These are phyloP conservation scores for Quercus berberidifolia DNA, from an alignment of 306 rosid species.

Conservation along the genomic window DNA sequence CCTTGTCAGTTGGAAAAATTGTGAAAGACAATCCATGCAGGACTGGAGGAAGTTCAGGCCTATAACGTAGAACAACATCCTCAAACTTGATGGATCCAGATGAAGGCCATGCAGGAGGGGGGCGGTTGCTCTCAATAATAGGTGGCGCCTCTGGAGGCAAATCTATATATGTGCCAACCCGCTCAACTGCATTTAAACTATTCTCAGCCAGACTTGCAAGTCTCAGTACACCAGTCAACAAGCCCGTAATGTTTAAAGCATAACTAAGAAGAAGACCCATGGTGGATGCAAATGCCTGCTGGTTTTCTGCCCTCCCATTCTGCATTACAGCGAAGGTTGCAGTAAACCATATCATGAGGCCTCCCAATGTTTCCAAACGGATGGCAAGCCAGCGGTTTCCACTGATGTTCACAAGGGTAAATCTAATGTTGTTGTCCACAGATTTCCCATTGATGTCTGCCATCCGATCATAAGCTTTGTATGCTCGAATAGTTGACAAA, in stretches of 20 bases:
- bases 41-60: constrained; percentile 90
- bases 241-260: constrained; percentile 78
- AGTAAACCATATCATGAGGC: constrained; percentile 81
- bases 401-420: constrained; percentile 52
- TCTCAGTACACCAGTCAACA: constrained; percentile 81
- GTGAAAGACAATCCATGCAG: constrained; percentile 68
- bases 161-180: constrained; percentile 74
- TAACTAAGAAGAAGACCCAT: constrained; percentile 95
- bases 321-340: constrained; percentile 88
- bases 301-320: constrained; percentile 60
- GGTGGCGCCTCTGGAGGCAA: constrained; percentile 63
- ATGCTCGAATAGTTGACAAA: constrained; percentile 78
- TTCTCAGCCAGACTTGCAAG: constrained; percentile 86
- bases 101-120: constrained; percentile 82
- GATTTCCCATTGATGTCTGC: constrained; percentile 78
- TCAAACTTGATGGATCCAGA: constrained; percentile 57
- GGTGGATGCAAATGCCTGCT: constrained; percentile 59
- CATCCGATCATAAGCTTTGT: constrained; percentile 91
- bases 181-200: constrained; percentile 84
- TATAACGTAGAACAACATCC: constrained; percentile 48
- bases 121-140: constrained; percentile 49
- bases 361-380: constrained; percentile 78
- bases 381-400: constrained; percentile 69
- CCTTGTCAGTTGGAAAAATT: constrained; percentile 65
- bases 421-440: constrained; percentile 81